Evolutionary conservation across 164 flowering plant genomes (phyloP), one percentile per base, ranked within the genome.

Genomic region (Vitis cinerea): DNA sequence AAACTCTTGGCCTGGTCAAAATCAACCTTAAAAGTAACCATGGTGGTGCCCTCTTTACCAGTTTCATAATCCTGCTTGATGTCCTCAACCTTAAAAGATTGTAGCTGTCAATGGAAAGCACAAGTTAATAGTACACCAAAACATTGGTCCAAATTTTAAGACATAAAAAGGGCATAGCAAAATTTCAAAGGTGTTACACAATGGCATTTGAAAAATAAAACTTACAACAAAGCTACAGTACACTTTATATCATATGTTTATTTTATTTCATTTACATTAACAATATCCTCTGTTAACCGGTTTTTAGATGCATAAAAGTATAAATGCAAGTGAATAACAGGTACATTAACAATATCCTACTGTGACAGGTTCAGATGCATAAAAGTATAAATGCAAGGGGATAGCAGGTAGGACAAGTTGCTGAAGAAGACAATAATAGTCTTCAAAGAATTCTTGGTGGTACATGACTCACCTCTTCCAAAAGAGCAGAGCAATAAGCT

Each of bases 31-130:
- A 95, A 95, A 66, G 91, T 84, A 23, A 95, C 85, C 88, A 88
- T 82, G 53, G 90, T 80, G 58, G 79, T 81, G 27, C 84, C 90
- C 58, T 92, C 97, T 83, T 89, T 89, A 61, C 94, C 94, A 55
- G 92, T 90, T 12, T 93, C 98, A 83, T 91, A 95, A 64, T 91
- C 97, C 72, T 93, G 93, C 72, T 83, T 83, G 72, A 93, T 86
- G 72, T 89, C 91, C 74, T 88, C 95, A 31, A 77, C 97, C 75
- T 86, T 80, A 83, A 89, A 88, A 57, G 83, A 80, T 70, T 93
- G 97, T 23, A 93, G 80, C 99, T 93, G 98, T 56, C 73, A 63
- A 55, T 15, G 61, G 9, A 16, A 55, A 68, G 23, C 16, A 57
- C 6, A 61, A n/a, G 47, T 10, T n/a, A n/a, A n/a, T 54, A 11